Conservation (phyloP, 2,329 filamentous ascomycete species). For the Myriosclerotinia scirpicola region DNA sequence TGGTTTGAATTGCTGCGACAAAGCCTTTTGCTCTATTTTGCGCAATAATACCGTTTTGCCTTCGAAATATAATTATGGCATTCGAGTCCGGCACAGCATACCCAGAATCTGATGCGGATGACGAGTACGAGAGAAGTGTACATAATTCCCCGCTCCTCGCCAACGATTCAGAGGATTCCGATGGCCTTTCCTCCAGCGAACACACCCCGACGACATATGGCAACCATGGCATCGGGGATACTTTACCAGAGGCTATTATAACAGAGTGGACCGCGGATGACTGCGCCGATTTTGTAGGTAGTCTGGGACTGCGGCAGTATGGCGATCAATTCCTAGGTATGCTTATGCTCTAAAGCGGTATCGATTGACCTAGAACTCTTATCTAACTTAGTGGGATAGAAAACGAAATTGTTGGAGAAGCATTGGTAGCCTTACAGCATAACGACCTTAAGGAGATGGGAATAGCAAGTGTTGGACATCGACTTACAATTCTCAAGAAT, state of each 20-base stretch:
- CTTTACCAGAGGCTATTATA: constrained; percentile 72
- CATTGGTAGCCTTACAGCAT: constrained; percentile 82
- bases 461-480: constrained; percentile 87
- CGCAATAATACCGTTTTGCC: constrained; percentile 15
- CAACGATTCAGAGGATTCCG: constrained; percentile 69
- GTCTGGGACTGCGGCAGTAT: constrained; percentile 79
- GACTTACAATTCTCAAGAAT: constrained; percentile 90
- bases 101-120: constrained; percentile 77
- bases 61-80: constrained; percentile 44
- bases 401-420: constrained; percentile 92
- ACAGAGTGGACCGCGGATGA: constrained; percentile 83
- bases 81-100: constrained; percentile 69
- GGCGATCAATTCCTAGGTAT: constrained; percentile 78
- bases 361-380: background rate
- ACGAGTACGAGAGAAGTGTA: constrained; percentile 77
- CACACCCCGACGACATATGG: constrained; percentile 80
- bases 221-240: constrained; percentile 62
- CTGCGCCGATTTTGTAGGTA: constrained; percentile 83
- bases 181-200: constrained; percentile 63
- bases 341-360: constrained; percentile 36
- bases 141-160: constrained; percentile 65
- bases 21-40: constrained; percentile 19
- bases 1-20: constrained; percentile 23
- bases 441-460: constrained; percentile 96
- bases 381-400: constrained; percentile 54